A percentile compares a stretch with the other conserved stretches of the same genome.
Conservation (phyloP, 768 basidiomycete species). For the Filobasidium wieringae region DNA sequence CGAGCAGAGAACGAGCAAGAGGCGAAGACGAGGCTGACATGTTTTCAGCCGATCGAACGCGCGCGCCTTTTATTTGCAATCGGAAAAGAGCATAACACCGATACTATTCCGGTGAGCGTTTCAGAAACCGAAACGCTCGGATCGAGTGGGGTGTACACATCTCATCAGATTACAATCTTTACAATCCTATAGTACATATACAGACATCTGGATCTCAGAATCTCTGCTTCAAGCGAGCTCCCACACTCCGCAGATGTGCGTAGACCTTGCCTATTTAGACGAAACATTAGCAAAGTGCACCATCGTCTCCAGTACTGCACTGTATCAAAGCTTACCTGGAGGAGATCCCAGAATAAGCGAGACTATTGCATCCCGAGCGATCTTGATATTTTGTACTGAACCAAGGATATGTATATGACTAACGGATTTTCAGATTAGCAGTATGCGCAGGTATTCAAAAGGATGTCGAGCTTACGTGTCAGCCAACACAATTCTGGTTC, state of each 20-base stretch:
- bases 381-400: conserved; percentile 96
- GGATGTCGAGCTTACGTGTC: conserved; percentile 62
- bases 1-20: neutral
- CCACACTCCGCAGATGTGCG: conserved; percentile 78
- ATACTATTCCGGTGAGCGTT: too few species aligned
- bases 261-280: conserved; percentile 43
- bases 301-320: neutral
- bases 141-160: too few species aligned
- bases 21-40: neutral
- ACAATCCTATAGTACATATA: too few species aligned
- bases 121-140: too few species aligned
- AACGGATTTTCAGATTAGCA: conserved; percentile 7
- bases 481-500: conserved; percentile 95
- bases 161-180: too few species aligned
- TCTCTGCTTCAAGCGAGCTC: conserved; percentile 84
- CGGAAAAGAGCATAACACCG: too few species aligned
- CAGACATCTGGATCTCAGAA: too few species aligned
- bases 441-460: too few species aligned
- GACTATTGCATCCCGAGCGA: conserved; percentile 90
- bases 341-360: conserved; percentile 90
- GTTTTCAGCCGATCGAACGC: too few species aligned
- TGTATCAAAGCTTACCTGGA: conserved; percentile 53
- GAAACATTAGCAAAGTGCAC: conserved; percentile 3
- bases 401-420: conserved; percentile 98
- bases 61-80: neutral